Evolutionary conservation across 768 basidiomycete species (phyloP), one percentile per base, ranked within the genome.

Genomic region (Jaapia argillacea): DNA sequence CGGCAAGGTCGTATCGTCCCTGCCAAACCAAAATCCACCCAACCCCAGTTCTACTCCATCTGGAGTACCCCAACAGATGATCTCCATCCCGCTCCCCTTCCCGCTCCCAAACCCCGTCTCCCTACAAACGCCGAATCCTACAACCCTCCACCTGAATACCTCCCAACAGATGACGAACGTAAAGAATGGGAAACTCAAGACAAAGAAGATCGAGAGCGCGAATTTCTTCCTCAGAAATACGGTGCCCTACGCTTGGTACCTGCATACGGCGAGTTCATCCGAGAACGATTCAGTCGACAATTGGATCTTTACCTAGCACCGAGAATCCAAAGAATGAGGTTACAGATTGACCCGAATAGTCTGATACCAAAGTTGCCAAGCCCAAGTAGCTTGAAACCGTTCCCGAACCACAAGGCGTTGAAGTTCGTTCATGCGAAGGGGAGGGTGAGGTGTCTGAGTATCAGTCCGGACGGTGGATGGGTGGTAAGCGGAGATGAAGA

Each of bases 41-140:
- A 78, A 63, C 75, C 74, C 35, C 75, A 79, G 47, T 81, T 90
- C 51, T 94, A 90, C 60, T 70, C 82, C 13, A 85, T 99, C 46
- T 99, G 96, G 96, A 80, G 81, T 24, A 79, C 87, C 49, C 69
- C 76, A 7, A 59, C 63, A 14, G 70, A 83, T n/a, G 72, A 83
- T 1, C 68, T 69, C 3, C 82, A 86, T 51, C 71, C 85, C 1
- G 90, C 96, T 44, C 89, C 91, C 24, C 79, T 92, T 48, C 86
- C 93, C 24, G 93, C 96, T 7, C 96, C 96, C 1, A 96, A 97
- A 62, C 77, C 79, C 2, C 73, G 75, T 13, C 78, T 96, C 1
- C 96, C 96, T 2, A 87, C 81, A 10, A 85, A 97, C 51, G 79
- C 84, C n/a, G 93, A 98, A 64, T 98, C 94, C 0, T 99, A 98